These are phyloP conservation scores for Neonectria coccinea DNA, from an alignment of 2,329 filamentous ascomycete species.

Conservation along the genomic window DNA sequence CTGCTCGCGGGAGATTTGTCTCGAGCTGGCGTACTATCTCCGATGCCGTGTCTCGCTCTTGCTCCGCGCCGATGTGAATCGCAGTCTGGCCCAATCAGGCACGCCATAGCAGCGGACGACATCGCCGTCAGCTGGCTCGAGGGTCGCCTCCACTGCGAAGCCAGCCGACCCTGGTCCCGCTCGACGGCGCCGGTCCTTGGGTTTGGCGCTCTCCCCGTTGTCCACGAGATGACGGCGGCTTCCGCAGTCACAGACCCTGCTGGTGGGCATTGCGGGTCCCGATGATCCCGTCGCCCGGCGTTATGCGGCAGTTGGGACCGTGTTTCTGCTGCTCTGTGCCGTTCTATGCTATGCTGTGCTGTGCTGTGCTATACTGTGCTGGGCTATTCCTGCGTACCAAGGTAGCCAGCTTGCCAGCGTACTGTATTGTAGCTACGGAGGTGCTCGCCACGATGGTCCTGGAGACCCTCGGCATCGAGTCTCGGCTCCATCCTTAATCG, in stretches of 20 bases:
- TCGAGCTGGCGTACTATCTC: constrained; percentile 14
- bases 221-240: constrained; percentile 36
- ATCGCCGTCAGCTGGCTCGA: constrained; percentile 32
- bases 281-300: constrained; percentile 36
- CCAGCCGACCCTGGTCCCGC: constrained; percentile 38
- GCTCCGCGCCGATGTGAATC: constrained; percentile 26
- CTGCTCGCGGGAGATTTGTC: constrained; percentile 8
- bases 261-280: constrained; percentile 35
- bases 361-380: constrained; percentile 39
- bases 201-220: constrained; percentile 29
- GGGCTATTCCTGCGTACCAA: constrained; percentile 23
- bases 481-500: constrained; percentile 26
- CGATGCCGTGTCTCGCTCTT: constrained; percentile 27
- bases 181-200: constrained; percentile 39
- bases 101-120: constrained; percentile 25
- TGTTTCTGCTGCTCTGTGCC: constrained; percentile 29
- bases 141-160: constrained; percentile 31
- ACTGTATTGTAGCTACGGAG: background rate
- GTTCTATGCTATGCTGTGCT: constrained; percentile 28
- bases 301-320: constrained; percentile 28
- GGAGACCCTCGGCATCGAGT: constrained; percentile 9
- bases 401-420: background rate
- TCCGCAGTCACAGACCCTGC: constrained; percentile 38
- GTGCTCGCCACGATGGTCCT: constrained; percentile 12
- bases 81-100: constrained; percentile 25